Evolutionary conservation across 805 yeast genomes (phyloP), one percentile per base, ranked within the genome.

Genomic region (Zygotorulaspora danielsina): DNA sequence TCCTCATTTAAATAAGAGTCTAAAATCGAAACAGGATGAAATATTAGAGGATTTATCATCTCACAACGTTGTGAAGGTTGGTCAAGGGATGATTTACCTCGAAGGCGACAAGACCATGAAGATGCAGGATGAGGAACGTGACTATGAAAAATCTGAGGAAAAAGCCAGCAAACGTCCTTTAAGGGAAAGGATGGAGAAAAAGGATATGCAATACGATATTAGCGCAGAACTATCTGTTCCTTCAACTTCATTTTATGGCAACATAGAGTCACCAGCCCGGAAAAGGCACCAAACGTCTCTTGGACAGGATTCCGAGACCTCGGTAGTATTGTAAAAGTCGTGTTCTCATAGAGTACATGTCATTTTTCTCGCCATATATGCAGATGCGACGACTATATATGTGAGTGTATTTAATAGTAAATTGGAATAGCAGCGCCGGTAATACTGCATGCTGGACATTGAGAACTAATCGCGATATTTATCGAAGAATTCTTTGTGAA

Each of bases 401-500:
- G 20, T 9, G 22, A 17, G 22, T 17, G 19, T 15, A 17, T 12
- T 11, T n/a, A n/a, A n/a, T n/a, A n/a, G n/a, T n/a, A n/a, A n/a
- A n/a, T n/a, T n/a, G n/a, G n/a, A n/a, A n/a, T n/a, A n/a, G n/a
- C n/a, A n/a, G n/a, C n/a, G n/a, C n/a, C n/a, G n/a, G n/a, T 15
- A 10, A 19, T 27, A 17, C 11, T 21, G 10, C 29, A 26, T 26
- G 6, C 29, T 12, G 15, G 7, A 8, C n/a, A 6, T 26, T 27
- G 5, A 13, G 17, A 28, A 18, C 38, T 42, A 56, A 39, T 57
- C 59, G 40, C 66, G 69, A 49, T 77, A 86, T 54, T 76, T 66
- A 11, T 65, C 56, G 64, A 84, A 76, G 60, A 93, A 93, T 32
- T 69, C 63, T 32, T 70, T 66, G 66, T 93, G 98, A 75, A 93